Percentiles rank a stretch among this genome's conserved stretches.
phyloP scores from a whole-genome alignment of 2,329 filamentous ascomycete genomes.

The Aspergillus luchuensis region DNA sequence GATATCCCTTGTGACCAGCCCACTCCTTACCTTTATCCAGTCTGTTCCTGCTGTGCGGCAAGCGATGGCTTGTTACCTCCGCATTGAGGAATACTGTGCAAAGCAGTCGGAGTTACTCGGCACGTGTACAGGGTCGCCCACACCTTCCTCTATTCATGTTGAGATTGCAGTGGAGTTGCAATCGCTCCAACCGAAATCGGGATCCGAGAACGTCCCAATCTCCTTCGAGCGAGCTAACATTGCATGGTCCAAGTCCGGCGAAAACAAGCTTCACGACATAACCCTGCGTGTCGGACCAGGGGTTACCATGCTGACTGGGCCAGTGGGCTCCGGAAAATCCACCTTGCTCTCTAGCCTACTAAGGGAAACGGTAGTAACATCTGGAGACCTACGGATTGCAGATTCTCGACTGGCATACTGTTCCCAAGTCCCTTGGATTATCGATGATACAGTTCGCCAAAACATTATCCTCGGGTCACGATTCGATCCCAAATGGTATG shows the following conservation, averaged over 20 bases:
- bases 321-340: constrained; percentile 50
- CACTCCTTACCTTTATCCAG: constrained; percentile 27
- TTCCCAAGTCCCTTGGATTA: constrained; percentile 24
- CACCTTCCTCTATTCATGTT: constrained; percentile 26
- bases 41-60: constrained; percentile 39
- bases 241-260: neutral
- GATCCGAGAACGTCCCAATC: constrained; percentile 3
- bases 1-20: constrained; percentile 28
- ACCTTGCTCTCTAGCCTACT: constrained; percentile 41
- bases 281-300: constrained; percentile 11
- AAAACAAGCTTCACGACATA: constrained; percentile 15
- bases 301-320: constrained; percentile 38
- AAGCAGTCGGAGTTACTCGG: neutral
- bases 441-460: constrained; percentile 23
- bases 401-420: constrained; percentile 22
- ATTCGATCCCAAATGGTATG: constrained; percentile 34
- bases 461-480: constrained; percentile 28
- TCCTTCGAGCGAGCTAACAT: neutral
- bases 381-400: constrained; percentile 6
- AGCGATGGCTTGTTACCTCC: constrained; percentile 42
- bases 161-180: constrained; percentile 30
- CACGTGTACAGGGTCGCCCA: no score
- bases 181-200: constrained; percentile 4
- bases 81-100: constrained; percentile 42
- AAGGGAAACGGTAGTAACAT: constrained; percentile 27